Evolutionary conservation across 2,329 filamentous ascomycete genomes (phyloP).

Genomic region (Fusarium coffeatum): DNA sequence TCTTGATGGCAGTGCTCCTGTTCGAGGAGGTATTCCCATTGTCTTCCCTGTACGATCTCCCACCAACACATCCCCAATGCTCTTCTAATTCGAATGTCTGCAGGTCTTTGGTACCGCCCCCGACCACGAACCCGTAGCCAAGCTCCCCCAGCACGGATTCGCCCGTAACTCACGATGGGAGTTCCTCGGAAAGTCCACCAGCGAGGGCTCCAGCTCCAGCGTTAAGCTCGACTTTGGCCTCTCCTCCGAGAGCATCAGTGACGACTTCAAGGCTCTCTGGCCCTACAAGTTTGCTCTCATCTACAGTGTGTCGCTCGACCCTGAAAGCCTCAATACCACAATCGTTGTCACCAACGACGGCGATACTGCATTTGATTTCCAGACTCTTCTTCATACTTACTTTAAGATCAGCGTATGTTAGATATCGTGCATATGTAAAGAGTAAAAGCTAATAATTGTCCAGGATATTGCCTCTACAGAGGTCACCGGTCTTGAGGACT

Average conservation of each 20-base stretch:
- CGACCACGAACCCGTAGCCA: conserved; percentile 78
- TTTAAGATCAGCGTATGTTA: conserved; percentile 78
- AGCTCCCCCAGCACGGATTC: conserved; percentile 93
- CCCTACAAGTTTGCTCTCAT: conserved; percentile 88
- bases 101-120: conserved; percentile 89
- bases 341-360: conserved; percentile 92
- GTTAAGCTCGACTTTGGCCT: conserved; percentile 98
- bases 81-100: neutral
- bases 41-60: conserved; percentile 85
- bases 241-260: conserved; percentile 75
- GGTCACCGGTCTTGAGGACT: conserved; percentile 80
- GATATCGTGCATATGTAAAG: neutral
- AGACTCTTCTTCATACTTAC: conserved; percentile 92
- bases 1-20: conserved; percentile 88
- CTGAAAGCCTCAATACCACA: conserved; percentile 79
- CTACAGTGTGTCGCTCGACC: conserved; percentile 89
- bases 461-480: conserved; percentile 82
- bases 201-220: conserved; percentile 67
- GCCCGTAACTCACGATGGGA: conserved; percentile 92
- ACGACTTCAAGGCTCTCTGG: conserved; percentile 79
- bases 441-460: neutral
- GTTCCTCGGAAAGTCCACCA: conserved; percentile 84
- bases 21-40: conserved; percentile 90
- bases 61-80: neutral
- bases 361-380: conserved; percentile 84